Evolutionary conservation across 768 basidiomycete genomes (phyloP), one percentile per base, ranked within the genome.

Genomic region (Sporobolomyces pararoseus): DNA sequence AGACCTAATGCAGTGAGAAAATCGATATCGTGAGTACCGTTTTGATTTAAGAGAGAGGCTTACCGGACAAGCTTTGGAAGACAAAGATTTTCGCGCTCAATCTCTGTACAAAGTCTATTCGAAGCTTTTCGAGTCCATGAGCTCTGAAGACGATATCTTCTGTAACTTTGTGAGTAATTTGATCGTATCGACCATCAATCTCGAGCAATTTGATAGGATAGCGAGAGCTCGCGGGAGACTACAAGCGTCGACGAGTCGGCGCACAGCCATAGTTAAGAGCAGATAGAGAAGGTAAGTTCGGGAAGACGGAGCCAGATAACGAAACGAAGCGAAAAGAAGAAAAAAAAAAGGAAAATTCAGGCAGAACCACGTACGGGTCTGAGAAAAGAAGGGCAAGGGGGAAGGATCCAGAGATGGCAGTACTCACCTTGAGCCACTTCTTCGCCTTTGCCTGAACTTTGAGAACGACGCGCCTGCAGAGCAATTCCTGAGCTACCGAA

Each of bases 11-110:
- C n/a, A n/a, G n/a, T n/a, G n/a, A 42, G 39, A 42, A 42, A 9
- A 17, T 42, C 9, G 39, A 42, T 9, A 9, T 17, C 9, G 39
- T 42, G 39, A 42, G 39, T 42, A 9, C 9, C 17, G 39, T 17
- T 17, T 17, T 42, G 39, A 9, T 42, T 9, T 9, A 42, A 17
- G 9, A 42, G 23, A 31, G 31, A 9, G 13, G n/a, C 46, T 1
- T 2, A 62, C 47, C 46, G 12, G 44, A n/a, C 12, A 62, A 31
- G 21, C 49, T 62, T n/a, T 44, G 25, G 12, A 32, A 31, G 21
- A n/a, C 34, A 31, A 62, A 32, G 37, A 62, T 62, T 27, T n/a
- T 32, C n/a, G 60, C n/a, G 31, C 60, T 62, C 17, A 62, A 17
- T 32, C 47, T 31, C 1, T 49, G 60, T 10, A 62, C 46, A 17